These are phyloP conservation scores for Halophytophthora batemanensis DNA, from an alignment of 352 stramenopile genomes.

Conservation along the genomic window DNA sequence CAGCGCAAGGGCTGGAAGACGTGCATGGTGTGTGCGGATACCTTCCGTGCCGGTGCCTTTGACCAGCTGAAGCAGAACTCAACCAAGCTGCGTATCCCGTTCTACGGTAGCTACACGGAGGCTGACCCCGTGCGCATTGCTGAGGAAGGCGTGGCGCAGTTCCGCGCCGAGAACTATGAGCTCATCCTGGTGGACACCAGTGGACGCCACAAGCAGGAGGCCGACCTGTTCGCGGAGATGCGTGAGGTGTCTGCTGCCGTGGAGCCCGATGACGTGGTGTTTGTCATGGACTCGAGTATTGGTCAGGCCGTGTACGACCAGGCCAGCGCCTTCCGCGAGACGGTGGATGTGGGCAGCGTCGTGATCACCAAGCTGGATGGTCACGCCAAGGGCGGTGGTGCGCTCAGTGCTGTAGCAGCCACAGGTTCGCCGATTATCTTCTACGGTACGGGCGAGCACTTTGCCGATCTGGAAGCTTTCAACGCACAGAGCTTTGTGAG, in stretches of 20 bases:
- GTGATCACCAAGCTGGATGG: slow-evolving; percentile 99
- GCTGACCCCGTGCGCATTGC: slow-evolving; percentile 97
- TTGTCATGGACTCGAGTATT: slow-evolving; percentile 99
- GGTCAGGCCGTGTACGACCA: slow-evolving; percentile 98
- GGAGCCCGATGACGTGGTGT: slow-evolving; percentile 95
- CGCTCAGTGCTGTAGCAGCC: slow-evolving; percentile 96
- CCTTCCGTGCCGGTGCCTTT: slow-evolving; percentile 97
- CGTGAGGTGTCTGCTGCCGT: slow-evolving; percentile 96
- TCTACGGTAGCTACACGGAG: slow-evolving; percentile 98
- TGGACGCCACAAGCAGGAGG: slow-evolving; percentile 97
- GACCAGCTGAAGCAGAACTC: slow-evolving; percentile 99
- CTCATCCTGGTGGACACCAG: slow-evolving; percentile 99
- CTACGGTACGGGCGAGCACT: slow-evolving; percentile 97
- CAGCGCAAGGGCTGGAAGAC: slow-evolving; percentile 97
- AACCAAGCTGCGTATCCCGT: slow-evolving; percentile 97
- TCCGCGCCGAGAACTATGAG: slow-evolving; percentile 96
- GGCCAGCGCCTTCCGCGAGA: slow-evolving; percentile 93
- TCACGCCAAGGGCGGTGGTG: slow-evolving; percentile 98
- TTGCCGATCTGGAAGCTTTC: slow-evolving; percentile 98
- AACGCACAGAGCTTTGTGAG: slow-evolving; percentile 97
- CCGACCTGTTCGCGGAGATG: slow-evolving; percentile 99
- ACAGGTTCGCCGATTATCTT: slow-evolving; percentile 98
- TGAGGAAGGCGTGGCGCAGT: slow-evolving; percentile 96
- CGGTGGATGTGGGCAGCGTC: slow-evolving; percentile 96
- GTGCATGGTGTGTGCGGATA: slow-evolving; percentile 99